Percentiles rank a stretch among this genome's conserved stretches.
These are phyloP conservation scores for Abrus precatorius DNA, from an alignment of 306 rosid genomes.

Conservation along the genomic window DNA sequence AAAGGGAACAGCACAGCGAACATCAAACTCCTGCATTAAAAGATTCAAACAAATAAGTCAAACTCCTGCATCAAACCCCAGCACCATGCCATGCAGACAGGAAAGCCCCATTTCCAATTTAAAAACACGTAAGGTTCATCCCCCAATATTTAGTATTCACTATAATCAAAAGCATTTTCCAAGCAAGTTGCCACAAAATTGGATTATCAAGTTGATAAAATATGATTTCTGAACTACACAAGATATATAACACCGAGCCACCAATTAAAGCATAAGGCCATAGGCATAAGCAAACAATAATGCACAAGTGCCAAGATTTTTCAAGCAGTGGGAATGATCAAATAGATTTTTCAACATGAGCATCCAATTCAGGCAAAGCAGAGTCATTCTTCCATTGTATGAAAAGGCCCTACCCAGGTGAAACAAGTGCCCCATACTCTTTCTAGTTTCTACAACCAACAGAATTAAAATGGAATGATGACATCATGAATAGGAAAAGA, in stretches of 20 bases:
- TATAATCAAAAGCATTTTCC: constrained; percentile 30
- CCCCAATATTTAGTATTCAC: constrained; percentile 19
- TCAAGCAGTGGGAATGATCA: constrained; percentile 19
- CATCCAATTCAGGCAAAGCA: constrained; percentile 30
- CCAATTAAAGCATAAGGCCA: neutral
- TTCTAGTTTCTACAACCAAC: constrained; percentile 33
- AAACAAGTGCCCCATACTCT: constrained; percentile 29
- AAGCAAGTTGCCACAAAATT: constrained; percentile 30
- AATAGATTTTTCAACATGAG: constrained; percentile 4
- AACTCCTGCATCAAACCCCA: neutral
- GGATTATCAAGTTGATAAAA: constrained; percentile 14
- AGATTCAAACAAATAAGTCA: constrained; percentile 46
- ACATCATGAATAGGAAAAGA: constrained; percentile 1
- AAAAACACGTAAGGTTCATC: neutral
- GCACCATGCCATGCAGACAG: neutral
- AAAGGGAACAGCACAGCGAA: constrained; percentile 86
- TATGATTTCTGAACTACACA: constrained; percentile 20
- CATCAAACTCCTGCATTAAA: constrained; percentile 82
- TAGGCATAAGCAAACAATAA: constrained; percentile 17
- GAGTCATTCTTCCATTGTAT: neutral
- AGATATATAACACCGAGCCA: constrained; percentile 10
- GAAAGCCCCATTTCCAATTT: neutral
- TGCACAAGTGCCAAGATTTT: constrained; percentile 12
- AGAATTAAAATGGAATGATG: constrained; percentile 31
- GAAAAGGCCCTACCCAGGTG: neutral